A percentile compares a stretch with the other conserved stretches of the same genome.
phyloP scores from a whole-genome alignment of 2,329 filamentous ascomycete genomes.

The Claviceps humidiphila region DNA sequence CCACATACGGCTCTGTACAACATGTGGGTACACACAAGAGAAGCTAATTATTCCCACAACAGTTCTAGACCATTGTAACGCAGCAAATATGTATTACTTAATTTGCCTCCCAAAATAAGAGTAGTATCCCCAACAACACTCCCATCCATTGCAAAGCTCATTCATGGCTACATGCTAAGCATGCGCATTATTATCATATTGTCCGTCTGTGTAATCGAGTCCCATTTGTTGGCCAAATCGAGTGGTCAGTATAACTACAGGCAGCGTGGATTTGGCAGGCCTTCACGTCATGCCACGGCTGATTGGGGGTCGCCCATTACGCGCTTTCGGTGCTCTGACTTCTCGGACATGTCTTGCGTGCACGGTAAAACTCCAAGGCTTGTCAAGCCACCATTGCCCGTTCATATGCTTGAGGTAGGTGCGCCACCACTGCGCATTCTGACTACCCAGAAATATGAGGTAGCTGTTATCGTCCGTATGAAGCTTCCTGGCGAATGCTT shows the following conservation, averaged over 20 bases:
- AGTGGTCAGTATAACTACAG: not conserved
- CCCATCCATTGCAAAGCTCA: not conserved
- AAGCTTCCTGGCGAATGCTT: constrained; percentile 10
- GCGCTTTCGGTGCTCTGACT: not conserved
- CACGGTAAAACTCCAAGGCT: constrained; percentile 14
- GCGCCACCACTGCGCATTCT: constrained; percentile 16
- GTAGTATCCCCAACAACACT: not conserved
- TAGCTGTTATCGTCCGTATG: constrained; percentile 13
- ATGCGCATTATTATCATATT: not conserved
- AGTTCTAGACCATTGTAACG: not conserved
- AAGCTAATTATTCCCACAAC: not conserved
- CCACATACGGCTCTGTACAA: too few relatives aligned
- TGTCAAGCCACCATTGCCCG: constrained; percentile 17
- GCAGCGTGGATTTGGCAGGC: not conserved
- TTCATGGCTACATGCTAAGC: not conserved
- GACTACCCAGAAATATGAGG: constrained; percentile 14
- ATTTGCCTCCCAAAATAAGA: not conserved
- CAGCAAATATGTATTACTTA: not conserved
- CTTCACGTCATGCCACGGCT: not conserved
- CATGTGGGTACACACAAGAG: not conserved
- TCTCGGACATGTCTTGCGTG: constrained; percentile 7
- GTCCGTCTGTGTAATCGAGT: too few relatives aligned
- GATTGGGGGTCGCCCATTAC: not conserved
- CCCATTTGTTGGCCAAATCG: too few relatives aligned
- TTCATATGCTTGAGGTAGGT: constrained; percentile 12